Conservation (phyloP, 306 rosid species). For the Quillaja saponaria region DNA sequence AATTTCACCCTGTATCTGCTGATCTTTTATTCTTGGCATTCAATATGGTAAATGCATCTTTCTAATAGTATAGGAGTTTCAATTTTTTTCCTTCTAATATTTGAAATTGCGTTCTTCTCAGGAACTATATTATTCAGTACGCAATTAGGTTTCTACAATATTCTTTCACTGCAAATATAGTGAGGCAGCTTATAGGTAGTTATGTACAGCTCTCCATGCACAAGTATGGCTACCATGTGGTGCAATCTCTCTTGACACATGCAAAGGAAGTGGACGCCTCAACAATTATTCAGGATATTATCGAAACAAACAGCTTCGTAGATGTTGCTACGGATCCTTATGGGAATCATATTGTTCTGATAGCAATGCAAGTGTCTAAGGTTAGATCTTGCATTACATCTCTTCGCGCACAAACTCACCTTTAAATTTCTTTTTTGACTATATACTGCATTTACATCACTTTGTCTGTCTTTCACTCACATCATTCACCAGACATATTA, state of each 20-base stretch:
- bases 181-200: constrained; percentile 5
- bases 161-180: not conserved
- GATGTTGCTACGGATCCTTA: constrained; percentile 30
- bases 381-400: constrained; percentile 17
- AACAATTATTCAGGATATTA: constrained; percentile 29
- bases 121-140: constrained; percentile 53
- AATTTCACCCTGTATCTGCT: not conserved
- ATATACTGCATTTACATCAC: too few relatives aligned
- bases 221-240: constrained; percentile 51
- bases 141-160: not conserved
- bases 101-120: constrained; percentile 4
- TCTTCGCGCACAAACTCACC: not conserved
- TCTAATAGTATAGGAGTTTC: not conserved
- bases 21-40: not conserved
- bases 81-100: not conserved
- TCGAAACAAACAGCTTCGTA: constrained; percentile 20
- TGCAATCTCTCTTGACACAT: constrained; percentile 29
- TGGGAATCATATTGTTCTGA: constrained; percentile 54
- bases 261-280: not conserved
- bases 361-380: constrained; percentile 31
- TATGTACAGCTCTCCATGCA: constrained; percentile 36
- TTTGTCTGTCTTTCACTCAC: too few relatives aligned
- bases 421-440: too few relatives aligned
- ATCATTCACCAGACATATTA: too few relatives aligned
- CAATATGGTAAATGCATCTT: not conserved